Evolutionary conservation across 805 yeast species (phyloP), one percentile per base, ranked within the genome.

Genomic region (Zygotorulaspora florentina): DNA sequence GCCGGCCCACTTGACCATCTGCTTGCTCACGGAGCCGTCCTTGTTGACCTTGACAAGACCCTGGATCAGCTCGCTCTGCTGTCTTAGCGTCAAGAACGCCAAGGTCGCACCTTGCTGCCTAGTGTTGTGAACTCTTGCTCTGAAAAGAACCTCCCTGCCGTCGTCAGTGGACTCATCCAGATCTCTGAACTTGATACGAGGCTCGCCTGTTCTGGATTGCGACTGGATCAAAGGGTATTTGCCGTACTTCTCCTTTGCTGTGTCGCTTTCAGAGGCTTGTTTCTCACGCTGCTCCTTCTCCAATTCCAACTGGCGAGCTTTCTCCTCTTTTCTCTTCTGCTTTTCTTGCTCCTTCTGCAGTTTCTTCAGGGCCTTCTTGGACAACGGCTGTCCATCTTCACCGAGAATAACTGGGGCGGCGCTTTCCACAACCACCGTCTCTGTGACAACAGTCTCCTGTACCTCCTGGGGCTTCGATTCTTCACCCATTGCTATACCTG

Each of bases 31-130:
- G 38, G 83, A 71, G 9, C 71, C 72, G 51, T 81, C 81, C 59
- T 80, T 79, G 60, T 85, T 81, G 50, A 85, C 84, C 64, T 83
- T 87, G 53, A 90, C 73, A 51, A 93, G 75, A 48, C 85, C 96
- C 75, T 91, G 98, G 59, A 90, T 79, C 60, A 84, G 70, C 49
- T 79, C 78, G 45, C 79, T 74, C 71, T 88, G 96, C 74, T 93
- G 99, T 74, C 99, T 85, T 59, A 93, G 81, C 20, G 95, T 81
- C 59, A 91, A 70, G 68, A 93, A 93, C 43, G 86, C 79, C 85
- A 93, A 82, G 54, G 95, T 89, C 61, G 95, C 96, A 68, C 96
- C 96, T 69, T 91, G 98, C 64, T 88, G 85, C 74, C 99, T 86
- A 11, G 91, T 79, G 51, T 82, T 88, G 69, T 93, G 98, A 37